Percentiles rank a stretch among this genome's conserved stretches.
These are phyloP conservation scores for Yueomyces sinensis DNA, from an alignment of 805 yeast species.

Conservation along the genomic window DNA sequence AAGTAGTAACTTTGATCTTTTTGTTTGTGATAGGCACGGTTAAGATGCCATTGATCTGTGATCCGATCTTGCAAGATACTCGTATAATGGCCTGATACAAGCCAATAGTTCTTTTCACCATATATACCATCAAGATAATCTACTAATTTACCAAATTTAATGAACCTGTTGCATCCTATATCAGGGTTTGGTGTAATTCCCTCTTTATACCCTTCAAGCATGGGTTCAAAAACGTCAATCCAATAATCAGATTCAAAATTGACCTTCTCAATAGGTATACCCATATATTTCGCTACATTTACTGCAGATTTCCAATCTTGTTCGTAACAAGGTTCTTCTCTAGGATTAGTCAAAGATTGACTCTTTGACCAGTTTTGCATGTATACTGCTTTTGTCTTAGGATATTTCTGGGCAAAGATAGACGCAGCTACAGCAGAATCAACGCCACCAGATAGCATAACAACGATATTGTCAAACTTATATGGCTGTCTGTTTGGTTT, in stretches of 20 bases:
- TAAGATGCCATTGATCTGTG: slow-evolving; percentile 30
- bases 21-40: slow-evolving; percentile 40
- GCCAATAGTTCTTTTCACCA: slow-evolving; percentile 47
- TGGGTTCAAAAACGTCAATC: slow-evolving; percentile 85
- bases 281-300: slow-evolving; percentile 42
- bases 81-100: slow-evolving; percentile 82
- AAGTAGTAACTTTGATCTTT: slow-evolving; percentile 92
- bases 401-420: slow-evolving; percentile 37
- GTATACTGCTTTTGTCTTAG: slow-evolving; percentile 66
- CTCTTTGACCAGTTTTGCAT: slow-evolving; percentile 83
- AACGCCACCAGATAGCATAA: slow-evolving; percentile 96
- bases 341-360: slow-evolving; percentile 22
- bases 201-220: slow-evolving; percentile 54
- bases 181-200: slow-evolving; percentile 96
- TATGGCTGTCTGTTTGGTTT: slow-evolving; percentile 26
- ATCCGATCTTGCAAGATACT: slow-evolving; percentile 28
- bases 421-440: slow-evolving; percentile 88
- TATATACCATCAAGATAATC: slow-evolving; percentile 35
- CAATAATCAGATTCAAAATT: slow-evolving; percentile 88
- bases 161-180: slow-evolving; percentile 68
- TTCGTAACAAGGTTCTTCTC: slow-evolving; percentile 53
- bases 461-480: slow-evolving; percentile 45
- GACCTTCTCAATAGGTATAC: slow-evolving; percentile 60
- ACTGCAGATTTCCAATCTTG: slow-evolving; percentile 81
- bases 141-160: slow-evolving; percentile 75